phyloP scores from a whole-genome alignment of 2,329 filamentous ascomycete species.

The Trichophaea hybrida region DNA sequence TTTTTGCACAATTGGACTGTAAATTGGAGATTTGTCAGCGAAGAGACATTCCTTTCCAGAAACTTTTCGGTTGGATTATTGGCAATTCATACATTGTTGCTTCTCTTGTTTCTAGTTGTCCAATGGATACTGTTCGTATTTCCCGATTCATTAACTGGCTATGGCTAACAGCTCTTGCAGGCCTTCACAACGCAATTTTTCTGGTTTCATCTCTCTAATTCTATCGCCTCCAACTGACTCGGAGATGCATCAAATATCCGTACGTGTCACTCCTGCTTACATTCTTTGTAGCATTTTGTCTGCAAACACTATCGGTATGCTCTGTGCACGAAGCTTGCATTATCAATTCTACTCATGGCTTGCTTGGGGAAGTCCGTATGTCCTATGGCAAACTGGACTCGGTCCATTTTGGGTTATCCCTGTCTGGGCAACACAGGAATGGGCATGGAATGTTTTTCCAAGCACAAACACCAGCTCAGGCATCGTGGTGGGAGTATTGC shows the following conservation, averaged over 20 bases:
- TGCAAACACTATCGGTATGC: constrained; percentile 62
- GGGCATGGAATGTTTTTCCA: constrained; percentile 91
- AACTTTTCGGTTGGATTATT: constrained; percentile 56
- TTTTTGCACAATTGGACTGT: constrained; percentile 98
- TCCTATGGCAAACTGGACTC: constrained; percentile 64
- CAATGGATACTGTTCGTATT: constrained; percentile 41
- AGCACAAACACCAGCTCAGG: constrained; percentile 52
- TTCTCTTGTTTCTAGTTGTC: constrained; percentile 49
- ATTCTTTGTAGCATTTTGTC: constrained; percentile 63
- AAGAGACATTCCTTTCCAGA: constrained; percentile 60
- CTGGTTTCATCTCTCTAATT: constrained; percentile 40
- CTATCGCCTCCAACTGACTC: constrained; percentile 32
- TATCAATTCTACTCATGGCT: constrained; percentile 94
- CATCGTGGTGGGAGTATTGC: constrained; percentile 56
- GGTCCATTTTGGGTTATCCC: constrained; percentile 52
- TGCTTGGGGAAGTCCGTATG: constrained; percentile 73
- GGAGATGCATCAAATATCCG: constrained; percentile 45
- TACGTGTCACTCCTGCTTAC: constrained; percentile 53
- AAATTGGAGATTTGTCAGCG: constrained; percentile 92
- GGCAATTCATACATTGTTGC: constrained; percentile 47
- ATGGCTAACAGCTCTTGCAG: constrained; percentile 33
- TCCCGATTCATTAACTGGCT: not conserved
- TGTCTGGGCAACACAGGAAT: constrained; percentile 69
- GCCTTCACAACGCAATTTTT: constrained; percentile 46
- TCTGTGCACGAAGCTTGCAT: constrained; percentile 77